Conservation (phyloP, 1,284 basidiomycete species). For the Trichosporon sp. region DNA sequence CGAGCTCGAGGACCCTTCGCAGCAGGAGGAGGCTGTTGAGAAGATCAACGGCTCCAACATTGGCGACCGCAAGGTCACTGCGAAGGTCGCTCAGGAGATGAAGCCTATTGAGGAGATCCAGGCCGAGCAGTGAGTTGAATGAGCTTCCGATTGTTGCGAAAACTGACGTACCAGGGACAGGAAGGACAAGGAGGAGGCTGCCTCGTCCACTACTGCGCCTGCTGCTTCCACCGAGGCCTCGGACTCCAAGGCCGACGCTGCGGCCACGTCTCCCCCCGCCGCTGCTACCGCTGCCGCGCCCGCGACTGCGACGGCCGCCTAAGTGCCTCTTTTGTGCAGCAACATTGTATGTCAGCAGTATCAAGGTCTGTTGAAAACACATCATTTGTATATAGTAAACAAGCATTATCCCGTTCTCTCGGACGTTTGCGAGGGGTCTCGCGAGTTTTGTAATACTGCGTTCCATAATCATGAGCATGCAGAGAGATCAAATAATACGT, state of each 20-base stretch:
- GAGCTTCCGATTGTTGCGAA: background rate
- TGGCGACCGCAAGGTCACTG: slow-evolving; percentile 69
- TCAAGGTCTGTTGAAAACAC: background rate
- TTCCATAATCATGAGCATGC: background rate
- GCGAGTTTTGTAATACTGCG: background rate
- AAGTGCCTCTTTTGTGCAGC: background rate
- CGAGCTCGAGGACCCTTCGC: slow-evolving; percentile 73
- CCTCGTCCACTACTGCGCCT: background rate
- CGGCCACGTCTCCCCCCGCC: background rate
- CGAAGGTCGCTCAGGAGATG: slow-evolving; percentile 66
- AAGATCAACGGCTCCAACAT: slow-evolving; percentile 75
- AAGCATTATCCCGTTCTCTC: slow-evolving; percentile 1
- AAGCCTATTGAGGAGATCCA: slow-evolving; percentile 34
- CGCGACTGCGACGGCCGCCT: background rate
- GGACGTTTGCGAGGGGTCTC: slow-evolving; percentile 3
- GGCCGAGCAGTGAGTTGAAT: slow-evolving; percentile 5
- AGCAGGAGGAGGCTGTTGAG: slow-evolving; percentile 76
- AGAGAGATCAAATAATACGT: background rate
- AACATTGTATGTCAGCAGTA: background rate
- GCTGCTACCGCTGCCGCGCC: background rate
- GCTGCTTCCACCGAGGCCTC: background rate
- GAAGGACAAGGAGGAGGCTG: slow-evolving; percentile 1
- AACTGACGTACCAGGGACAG: background rate
- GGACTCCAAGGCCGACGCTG: background rate
- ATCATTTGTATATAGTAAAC: slow-evolving; percentile 3